Evolutionary conservation across 2,329 filamentous ascomycete species (phyloP), one percentile per base, ranked within the genome.

Genomic region (Aspergillus viridinutans): DNA sequence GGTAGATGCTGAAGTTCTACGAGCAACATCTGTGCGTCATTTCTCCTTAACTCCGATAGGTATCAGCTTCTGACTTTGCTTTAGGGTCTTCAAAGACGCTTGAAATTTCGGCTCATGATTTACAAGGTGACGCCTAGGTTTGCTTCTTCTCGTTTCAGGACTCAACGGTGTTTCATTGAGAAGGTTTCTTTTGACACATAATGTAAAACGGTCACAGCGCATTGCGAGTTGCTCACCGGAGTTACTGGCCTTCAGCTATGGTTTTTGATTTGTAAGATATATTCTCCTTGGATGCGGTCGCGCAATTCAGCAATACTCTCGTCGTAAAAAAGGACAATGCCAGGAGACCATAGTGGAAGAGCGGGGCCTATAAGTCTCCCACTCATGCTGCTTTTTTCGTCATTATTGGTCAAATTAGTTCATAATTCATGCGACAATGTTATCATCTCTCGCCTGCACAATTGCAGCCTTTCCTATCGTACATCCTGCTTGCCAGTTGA

Each of bases 1-100:
- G 17, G 9, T 53, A 78, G 71, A 80, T 81, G 77, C 72, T 80
- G 10, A 67, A 73, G 56, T 81, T 80, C 54, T 81, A 80, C 57
- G 78, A 81, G 64, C 64, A 69, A 42, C 77, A 81, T 64, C 66
- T 81, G 75, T 79, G 70, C 71, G 75, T 67, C 32, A 28, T 26
- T 49, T 42, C 4, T 17, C 49, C 26, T 12, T 3, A 12, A n/a
- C 3, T 1, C 26, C 14, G 21, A 17, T 25, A 20, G 17, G n/a
- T 21, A 42, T 12, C 9, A 9, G 2, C 25, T 51, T 23, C 63
- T 67, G 60, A 69, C 50, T 4, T 55, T 53, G 53, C 53, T 57
- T 6, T 42, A 72, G 73, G 51, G 71, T 74, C 38, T 75, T 75
- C 56, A 74, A 72, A 54, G 71, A 74, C 26, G 61, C 50, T 49